Percentiles rank a stretch among this genome's conserved stretches.
Conservation (phyloP, 805 yeast genomes). For the Metschnikowia corniflorae region DNA sequence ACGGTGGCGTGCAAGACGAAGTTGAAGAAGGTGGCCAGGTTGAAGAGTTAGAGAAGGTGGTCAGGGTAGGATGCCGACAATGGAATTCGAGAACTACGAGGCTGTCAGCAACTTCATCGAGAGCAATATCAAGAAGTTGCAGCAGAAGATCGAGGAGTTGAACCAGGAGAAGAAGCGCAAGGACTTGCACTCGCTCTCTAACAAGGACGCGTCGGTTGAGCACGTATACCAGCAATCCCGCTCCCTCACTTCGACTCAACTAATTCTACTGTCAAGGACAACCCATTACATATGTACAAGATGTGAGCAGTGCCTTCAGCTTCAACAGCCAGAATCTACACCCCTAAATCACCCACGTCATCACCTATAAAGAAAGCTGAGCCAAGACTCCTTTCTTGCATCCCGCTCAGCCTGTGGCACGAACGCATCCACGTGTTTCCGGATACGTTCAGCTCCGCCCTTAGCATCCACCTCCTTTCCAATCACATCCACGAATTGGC, state of each 20-base stretch:
- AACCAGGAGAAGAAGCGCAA: slow-evolving; percentile 65
- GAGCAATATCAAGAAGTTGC: slow-evolving; percentile 63
- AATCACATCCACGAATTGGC: slow-evolving; percentile 88
- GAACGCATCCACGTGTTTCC: slow-evolving; percentile 70
- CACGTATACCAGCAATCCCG: too few relatives aligned
- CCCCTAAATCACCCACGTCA: not conserved
- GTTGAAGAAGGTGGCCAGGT: slow-evolving; percentile 80
- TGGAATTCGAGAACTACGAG: slow-evolving; percentile 68
- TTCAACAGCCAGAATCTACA: not conserved
- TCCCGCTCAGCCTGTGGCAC: slow-evolving; percentile 70
- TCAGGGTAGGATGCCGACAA: slow-evolving; percentile 80
- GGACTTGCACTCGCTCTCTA: slow-evolving; percentile 52
- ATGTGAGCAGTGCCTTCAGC: slow-evolving; percentile 1
- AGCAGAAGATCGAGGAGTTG: slow-evolving; percentile 57
- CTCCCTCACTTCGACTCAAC: too few relatives aligned
- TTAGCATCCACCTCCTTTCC: slow-evolving; percentile 86
- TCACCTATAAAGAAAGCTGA: slow-evolving; percentile 53
- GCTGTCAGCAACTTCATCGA: slow-evolving; percentile 85
- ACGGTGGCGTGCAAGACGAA: slow-evolving; percentile 56
- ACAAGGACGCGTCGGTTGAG: slow-evolving; percentile 30
- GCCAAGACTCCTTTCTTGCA: slow-evolving; percentile 56
- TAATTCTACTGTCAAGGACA: too few relatives aligned
- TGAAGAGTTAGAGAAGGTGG: too few relatives aligned
- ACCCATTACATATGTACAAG: too few relatives aligned
- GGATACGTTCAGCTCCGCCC: slow-evolving; percentile 74